A percentile compares a stretch with the other conserved stretches of the same genome.
These are phyloP conservation scores for Pseudocercospora pini-densiflorae DNA, from an alignment of 2,329 filamentous ascomycete genomes.

Conservation along the genomic window DNA sequence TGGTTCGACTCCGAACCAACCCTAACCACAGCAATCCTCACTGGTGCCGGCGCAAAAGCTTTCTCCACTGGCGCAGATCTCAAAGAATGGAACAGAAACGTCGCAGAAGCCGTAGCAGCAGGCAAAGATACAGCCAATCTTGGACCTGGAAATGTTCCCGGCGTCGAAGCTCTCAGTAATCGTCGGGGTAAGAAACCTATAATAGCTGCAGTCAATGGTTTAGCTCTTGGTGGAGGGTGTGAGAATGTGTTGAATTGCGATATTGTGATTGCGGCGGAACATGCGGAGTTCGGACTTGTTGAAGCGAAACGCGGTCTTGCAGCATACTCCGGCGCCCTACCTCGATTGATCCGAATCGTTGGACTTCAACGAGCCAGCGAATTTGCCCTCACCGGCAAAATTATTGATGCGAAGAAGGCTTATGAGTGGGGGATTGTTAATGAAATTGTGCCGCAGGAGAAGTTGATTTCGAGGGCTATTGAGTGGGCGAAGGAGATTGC, in stretches of 20 bases:
- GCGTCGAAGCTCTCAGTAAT: slow-evolving; percentile 69
- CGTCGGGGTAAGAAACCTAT: slow-evolving; percentile 65
- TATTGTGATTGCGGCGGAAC: slow-evolving; percentile 55
- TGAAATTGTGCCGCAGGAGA: neutral
- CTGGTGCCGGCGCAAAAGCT: slow-evolving; percentile 38
- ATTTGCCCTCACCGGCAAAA: slow-evolving; percentile 45
- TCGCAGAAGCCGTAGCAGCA: slow-evolving; percentile 37
- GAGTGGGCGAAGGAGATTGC: slow-evolving; percentile 39
- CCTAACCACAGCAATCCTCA: slow-evolving; percentile 34
- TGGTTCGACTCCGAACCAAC: slow-evolving; percentile 54
- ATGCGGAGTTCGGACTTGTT: slow-evolving; percentile 55
- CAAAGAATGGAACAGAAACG: slow-evolving; percentile 22
- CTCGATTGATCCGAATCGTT: slow-evolving; percentile 54
- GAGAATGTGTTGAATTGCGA: slow-evolving; percentile 60
- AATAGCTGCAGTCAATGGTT: slow-evolving; percentile 62
- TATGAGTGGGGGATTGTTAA: slow-evolving; percentile 47
- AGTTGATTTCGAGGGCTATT: slow-evolving; percentile 38
- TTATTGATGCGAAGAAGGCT: slow-evolving; percentile 49
- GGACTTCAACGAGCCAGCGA: slow-evolving; percentile 56
- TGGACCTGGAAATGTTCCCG: slow-evolving; percentile 43
- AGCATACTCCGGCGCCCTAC: slow-evolving; percentile 55
- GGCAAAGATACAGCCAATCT: slow-evolving; percentile 42
- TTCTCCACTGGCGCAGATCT: slow-evolving; percentile 42
- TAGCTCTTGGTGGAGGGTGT: slow-evolving; percentile 60
- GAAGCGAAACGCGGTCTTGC: slow-evolving; percentile 58